These are phyloP conservation scores for Xylariaceae sp. DNA, from an alignment of 2,329 filamentous ascomycete genomes.

Conservation along the genomic window DNA sequence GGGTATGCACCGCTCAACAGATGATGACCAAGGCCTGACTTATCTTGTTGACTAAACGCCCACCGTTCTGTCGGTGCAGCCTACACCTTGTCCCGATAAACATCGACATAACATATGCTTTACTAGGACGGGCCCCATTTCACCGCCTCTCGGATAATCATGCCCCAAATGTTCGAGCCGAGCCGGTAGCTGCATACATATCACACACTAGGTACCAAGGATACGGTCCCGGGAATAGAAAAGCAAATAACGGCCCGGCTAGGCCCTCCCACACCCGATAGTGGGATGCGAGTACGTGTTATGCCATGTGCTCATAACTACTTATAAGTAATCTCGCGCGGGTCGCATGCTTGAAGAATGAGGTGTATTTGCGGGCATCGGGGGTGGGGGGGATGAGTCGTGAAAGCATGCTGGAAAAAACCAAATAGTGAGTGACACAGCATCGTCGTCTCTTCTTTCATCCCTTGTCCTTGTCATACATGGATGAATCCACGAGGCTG, in stretches of 20 bases:
- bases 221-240: conserved; percentile 12
- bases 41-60: background rate
- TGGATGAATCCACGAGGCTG: conserved; percentile 12
- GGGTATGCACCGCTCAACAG: no score
- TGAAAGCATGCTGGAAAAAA: no score
- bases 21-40: background rate
- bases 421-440: background rate
- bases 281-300: background rate
- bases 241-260: conserved; percentile 13
- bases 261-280: conserved; percentile 22
- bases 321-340: background rate
- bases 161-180: background rate
- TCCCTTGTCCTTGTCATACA: conserved; percentile 10
- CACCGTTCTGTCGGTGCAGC: no score
- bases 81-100: no score
- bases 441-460: background rate
- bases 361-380: background rate
- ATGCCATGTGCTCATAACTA: background rate
- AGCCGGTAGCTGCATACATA: conserved; percentile 11
- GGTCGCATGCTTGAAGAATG: background rate
- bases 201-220: conserved; percentile 17
- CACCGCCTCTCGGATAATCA: background rate
- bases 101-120: no score
- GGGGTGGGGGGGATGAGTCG: no score
- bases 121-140: background rate